Evolutionary conservation across 2,329 filamentous ascomycete species (phyloP).

Genomic region (Verticillium nubilum): DNA sequence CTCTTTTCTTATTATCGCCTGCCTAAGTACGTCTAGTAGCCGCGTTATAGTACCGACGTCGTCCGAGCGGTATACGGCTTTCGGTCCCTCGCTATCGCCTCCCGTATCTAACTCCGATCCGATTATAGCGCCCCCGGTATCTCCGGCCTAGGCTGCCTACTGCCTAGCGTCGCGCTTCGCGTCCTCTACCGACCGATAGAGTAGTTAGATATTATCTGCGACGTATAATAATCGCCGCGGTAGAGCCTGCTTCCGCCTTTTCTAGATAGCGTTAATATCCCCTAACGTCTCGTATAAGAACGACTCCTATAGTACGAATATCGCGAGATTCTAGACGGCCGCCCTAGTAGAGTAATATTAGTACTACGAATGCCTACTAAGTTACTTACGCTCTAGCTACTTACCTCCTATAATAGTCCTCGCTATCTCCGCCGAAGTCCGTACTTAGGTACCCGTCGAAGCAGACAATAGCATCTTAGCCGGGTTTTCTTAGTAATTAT

Average conservation of each 20-base stretch:
- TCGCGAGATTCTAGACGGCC: conserved; percentile 6
- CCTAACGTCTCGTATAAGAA: not conserved
- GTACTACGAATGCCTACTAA: not conserved
- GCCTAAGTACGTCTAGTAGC: no score
- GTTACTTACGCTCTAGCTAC: no score
- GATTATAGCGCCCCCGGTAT: no score
- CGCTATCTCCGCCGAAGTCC: conserved; percentile 1
- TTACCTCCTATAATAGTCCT: not conserved
- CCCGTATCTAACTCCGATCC: no score
- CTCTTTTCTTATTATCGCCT: no score
- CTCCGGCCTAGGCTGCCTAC: no score
- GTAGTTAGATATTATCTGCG: no score
- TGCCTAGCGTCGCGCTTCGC: no score
- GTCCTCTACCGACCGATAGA: no score
- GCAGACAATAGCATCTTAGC: not conserved
- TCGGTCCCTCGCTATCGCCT: no score
- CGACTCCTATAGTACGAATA: conserved; percentile 7
- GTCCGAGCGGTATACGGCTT: no score
- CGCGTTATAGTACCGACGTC: no score
- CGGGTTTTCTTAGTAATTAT: not conserved
- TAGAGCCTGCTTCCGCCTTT: conserved; percentile 1
- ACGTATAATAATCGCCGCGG: not conserved
- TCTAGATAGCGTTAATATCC: conserved; percentile 8
- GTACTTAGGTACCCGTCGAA: conserved; percentile 2
- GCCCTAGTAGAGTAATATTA: not conserved